These are phyloP conservation scores for Chlamydomonas reinhardtii DNA, from an alignment of 163 green algal genomes.

Conservation along the genomic window DNA sequence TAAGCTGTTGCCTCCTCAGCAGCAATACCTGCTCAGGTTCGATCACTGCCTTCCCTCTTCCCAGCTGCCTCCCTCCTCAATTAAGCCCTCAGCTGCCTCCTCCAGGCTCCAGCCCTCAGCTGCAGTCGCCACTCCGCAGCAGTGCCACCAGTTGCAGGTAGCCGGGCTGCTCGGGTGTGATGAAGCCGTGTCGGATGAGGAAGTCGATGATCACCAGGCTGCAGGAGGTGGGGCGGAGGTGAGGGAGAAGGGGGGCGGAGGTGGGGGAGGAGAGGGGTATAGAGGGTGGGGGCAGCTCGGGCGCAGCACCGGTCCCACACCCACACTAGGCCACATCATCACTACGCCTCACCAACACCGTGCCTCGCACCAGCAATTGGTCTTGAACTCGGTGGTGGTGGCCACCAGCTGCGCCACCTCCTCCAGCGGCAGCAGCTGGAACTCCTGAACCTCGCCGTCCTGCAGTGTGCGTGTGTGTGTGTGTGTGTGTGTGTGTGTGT, in stretches of 20 bases:
- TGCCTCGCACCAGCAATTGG: conserved; percentile 83
- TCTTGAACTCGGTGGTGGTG: conserved; percentile 85
- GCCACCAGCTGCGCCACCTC: conserved; percentile 71
- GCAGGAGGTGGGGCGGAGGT: neutral
- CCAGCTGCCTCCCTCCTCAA: too few species aligned
- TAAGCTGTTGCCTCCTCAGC: too few species aligned
- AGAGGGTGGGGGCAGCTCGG: too few species aligned
- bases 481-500: too few species aligned
- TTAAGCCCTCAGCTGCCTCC: too few species aligned
- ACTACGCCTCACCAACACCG: too few species aligned
- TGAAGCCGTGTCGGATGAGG: conserved; percentile 84
- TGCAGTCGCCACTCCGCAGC: conserved; percentile 66
- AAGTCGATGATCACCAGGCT: conserved; percentile 95
- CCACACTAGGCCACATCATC: too few species aligned
- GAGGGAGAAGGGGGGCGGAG: neutral
- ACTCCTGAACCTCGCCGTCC: conserved; percentile 89
- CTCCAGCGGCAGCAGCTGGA: conserved; percentile 75
- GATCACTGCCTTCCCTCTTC: too few species aligned
- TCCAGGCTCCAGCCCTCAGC: too few species aligned
- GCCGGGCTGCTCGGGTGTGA: conserved; percentile 78
- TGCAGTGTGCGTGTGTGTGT: neutral
- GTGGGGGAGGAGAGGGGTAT: neutral
- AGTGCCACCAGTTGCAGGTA: conserved; percentile 80
- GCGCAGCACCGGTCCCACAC: too few species aligned
- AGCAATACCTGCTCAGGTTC: too few species aligned